Base-by-base conservation (phyloP, 768 basidiomycete species). In the Lactarius hengduanensis region DNA sequence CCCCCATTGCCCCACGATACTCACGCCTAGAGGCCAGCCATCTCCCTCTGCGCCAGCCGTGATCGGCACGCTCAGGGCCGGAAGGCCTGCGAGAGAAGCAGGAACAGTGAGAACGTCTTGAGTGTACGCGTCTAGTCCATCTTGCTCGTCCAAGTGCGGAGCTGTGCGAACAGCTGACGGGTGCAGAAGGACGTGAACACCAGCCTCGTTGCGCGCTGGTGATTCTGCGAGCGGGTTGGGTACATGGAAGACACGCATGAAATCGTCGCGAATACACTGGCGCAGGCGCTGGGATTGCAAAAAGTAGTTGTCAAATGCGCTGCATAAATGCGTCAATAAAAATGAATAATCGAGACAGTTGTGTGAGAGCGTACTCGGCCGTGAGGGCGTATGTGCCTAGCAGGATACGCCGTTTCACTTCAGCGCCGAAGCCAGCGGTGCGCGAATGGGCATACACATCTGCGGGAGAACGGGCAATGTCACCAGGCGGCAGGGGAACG, bases 301-400 rank as follows among this genome's bases (percentile, higher is more conserved):
- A 74, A 94, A 99, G 76, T 96, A 98, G 73, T 96, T 98, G 77
- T 98, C 91, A 73, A 95, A 98, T n/a, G 94, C 94, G 64, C 94
- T 98, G 71, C 41, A 18, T 9, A 4, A 53, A 40, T 6, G 32
- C 16, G 15, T 61, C 32, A 56, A 57, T 13, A 30, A 56, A 40
- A 38, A 32, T 6, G 8, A 58, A 62, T 22, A 59, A 18, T 10
- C 10, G 4, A 59, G n/a, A 56, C 20, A 30, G 18, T 4, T 30
- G 8, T 38, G 40, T 41, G 63, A 38, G 18, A 2, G 78, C 91
- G 73, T 72, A 97, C 96, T 93, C 93, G 34, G 95, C 95, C 0
- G 89, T 90, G 53, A 99, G 80, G 2, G 96, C 92, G 73, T 96
- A 94, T 0, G 94, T 94, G 0, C 96, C 96, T 1, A 98, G 80